Evolutionary conservation across 2,329 filamentous ascomycete species (phyloP), one percentile per base, ranked within the genome.

Genomic region (Penicillium sp.): DNA sequence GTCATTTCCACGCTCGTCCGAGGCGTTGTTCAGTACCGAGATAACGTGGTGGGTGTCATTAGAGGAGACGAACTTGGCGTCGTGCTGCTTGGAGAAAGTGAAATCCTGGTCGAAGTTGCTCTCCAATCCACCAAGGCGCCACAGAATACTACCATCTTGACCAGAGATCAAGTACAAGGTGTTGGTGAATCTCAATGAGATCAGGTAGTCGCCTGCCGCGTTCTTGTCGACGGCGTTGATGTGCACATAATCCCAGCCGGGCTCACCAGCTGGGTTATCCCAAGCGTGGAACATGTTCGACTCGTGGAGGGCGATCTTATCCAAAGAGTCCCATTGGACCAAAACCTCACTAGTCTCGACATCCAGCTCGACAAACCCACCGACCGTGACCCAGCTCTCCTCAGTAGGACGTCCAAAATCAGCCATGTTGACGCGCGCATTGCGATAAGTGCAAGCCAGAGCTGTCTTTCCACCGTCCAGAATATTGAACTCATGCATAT

Each of bases 401-500:
- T 72, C 68, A 5, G 60, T 57, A 10, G 71, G 70, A 9, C 70
- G 66, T 27, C 65, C 70, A 21, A 72, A 60, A 36, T 70, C 66
- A 3, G 57, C 57, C 45, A 74, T 31, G 34, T 63, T 59, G 45
- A 68, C 50, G 31, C 57, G 45, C 39, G 62, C 51, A 4, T 54
- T 40, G 44, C 57, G 57, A 55, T 69, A 69, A 14, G 62, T 55
- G 55, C 65, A 67, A 24, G 67, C 64, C 47, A 77, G 42, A 5
- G 69, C 73, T 2, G 67, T 67, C 49, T 65, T 66, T 21, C 73
- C 74, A 13, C 70, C 64, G 22, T 69, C 57, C 50, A 75, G 55
- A 18, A 76, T 57, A 39, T 71, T 72, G 57, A 75, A 75, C 39
- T 77, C 74, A 56, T 77, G 74, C 68, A 75, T 74, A 48, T 76